These are phyloP conservation scores for Parietichytrium sp. DNA, from an alignment of 108 stramenopile genomes.

Conservation along the genomic window DNA sequence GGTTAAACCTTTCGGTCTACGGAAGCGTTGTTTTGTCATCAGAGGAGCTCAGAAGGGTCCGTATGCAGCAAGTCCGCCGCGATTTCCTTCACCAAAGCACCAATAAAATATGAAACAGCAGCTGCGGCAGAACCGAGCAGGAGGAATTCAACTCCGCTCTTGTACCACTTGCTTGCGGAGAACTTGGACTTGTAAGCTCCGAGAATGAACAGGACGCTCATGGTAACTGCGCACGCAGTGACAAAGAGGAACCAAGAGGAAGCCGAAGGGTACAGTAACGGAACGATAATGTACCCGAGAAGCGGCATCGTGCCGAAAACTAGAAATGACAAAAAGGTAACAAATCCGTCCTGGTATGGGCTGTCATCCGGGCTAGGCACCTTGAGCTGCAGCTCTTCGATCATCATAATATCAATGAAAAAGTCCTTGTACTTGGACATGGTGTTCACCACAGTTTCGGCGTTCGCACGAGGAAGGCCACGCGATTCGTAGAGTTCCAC, in stretches of 20 bases:
- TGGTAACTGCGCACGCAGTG: constrained; percentile 25
- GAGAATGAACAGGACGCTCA: constrained; percentile 41
- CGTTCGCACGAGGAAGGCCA: constrained; percentile 24
- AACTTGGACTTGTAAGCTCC: constrained; percentile 37
- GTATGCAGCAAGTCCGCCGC: constrained; percentile 1
- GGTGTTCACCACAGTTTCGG: constrained; percentile 11
- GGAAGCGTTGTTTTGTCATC: no score
- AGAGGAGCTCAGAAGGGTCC: no score
- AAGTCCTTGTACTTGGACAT: constrained; percentile 43
- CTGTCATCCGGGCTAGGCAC: constrained; percentile 35
- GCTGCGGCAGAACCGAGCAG: constrained; percentile 43
- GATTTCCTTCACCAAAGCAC: constrained; percentile 12
- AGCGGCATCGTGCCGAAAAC: constrained; percentile 46
- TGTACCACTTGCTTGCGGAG: neutral
- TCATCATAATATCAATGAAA: constrained; percentile 46
- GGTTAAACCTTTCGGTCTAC: no score
- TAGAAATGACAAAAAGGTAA: constrained; percentile 46
- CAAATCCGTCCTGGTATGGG: constrained; percentile 41
- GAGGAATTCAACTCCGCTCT: constrained; percentile 34
- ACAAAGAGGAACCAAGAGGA: constrained; percentile 1
- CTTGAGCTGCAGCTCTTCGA: constrained; percentile 42
- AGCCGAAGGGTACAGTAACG: neutral
- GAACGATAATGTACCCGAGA: constrained; percentile 4
- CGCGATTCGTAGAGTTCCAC: constrained; percentile 42
- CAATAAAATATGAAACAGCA: constrained; percentile 40